Percentiles rank a stretch among this genome's conserved stretches.
These are phyloP conservation scores for Firmiana major DNA, from an alignment of 345 rosid genomes.

Conservation along the genomic window DNA sequence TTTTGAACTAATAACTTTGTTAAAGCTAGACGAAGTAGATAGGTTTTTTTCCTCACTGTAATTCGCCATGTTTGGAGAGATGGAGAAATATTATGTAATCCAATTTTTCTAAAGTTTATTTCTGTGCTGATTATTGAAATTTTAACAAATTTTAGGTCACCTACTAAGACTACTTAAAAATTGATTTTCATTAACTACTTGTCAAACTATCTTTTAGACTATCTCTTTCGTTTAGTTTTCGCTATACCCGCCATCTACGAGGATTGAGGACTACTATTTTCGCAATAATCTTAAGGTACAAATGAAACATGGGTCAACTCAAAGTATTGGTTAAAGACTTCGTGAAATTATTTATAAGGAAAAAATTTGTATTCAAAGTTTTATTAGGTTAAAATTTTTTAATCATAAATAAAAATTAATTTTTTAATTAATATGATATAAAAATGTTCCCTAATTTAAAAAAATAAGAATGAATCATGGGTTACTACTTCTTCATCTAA, in stretches of 20 bases:
- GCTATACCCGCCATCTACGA: not conserved
- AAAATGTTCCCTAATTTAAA: no score
- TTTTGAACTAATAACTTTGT: conserved; percentile 23
- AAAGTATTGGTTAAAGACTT: no score
- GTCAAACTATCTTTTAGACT: conserved; percentile 38
- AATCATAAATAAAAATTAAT: no score
- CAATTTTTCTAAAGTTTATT: not conserved
- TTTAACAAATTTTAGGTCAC: conserved; percentile 31
- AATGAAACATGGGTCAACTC: no score
- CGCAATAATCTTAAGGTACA: not conserved
- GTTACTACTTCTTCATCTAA: no score
- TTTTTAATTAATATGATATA: no score
- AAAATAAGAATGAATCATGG: no score
- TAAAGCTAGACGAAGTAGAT: conserved; percentile 22
- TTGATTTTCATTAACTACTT: conserved; percentile 20
- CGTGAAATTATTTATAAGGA: no score
- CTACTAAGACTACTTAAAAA: conserved; percentile 23
- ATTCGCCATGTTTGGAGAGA: not conserved
- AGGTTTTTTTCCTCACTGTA: conserved; percentile 7
- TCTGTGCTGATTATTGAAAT: conserved; percentile 9
- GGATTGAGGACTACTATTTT: not conserved
- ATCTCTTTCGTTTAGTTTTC: conserved; percentile 12
- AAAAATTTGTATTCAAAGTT: no score
- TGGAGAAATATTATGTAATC: not conserved
- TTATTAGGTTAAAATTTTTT: no score